Base-by-base conservation (phyloP, 169 alveolate species). In the Eimeria zaria region DNA sequence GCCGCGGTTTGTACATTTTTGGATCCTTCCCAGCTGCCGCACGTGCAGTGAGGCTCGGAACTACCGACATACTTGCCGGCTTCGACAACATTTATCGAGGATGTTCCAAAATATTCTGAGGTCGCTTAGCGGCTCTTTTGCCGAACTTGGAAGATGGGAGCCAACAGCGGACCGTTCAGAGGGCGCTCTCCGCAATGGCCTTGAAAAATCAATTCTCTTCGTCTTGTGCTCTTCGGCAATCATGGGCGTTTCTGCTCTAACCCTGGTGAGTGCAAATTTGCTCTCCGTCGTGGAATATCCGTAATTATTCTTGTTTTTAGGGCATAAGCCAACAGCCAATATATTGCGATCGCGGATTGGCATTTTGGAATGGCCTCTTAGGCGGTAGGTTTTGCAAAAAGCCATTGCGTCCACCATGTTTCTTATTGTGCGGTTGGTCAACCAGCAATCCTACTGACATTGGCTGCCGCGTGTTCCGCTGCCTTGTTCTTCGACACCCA, bases 91-190 rank as follows among this genome's bases (percentile, higher is more conserved):
- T 53, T 27, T 36, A n/a, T 55, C 92, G 78, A 85, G 41, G 92
- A 85, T 85, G 92, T 85, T 85, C 80, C 92, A 85, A 27, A 85
- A 46, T 41, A 85, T 85, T 69, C 78, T 85, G 67, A 30, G 81
- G 78, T 85, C 92, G 92, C 92, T 85, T 20, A 55, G 92, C 92
- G 92, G 92, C 74, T 85, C 92, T 22, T 60, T 85, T 14, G 92
- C 78, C 44, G 92, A 85, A 1, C 78, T 85, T 41, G 67, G 73
- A 36, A 85, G 69, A 85, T 85, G 92, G 80, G 92, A 85, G 67
- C 92, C 92, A 0, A 60, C 78, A 16, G 74, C 92, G 1, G 78
- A 85, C 92, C 92, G 78, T 58, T 85, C 92, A n/a, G 92, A 85
- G 48, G 78, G 6, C 30, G 92, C 92, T 24, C 92, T 85, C 6